These are phyloP conservation scores for Spathaspora sp. DNA, from an alignment of 1,139 yeast genomes.

Conservation along the genomic window DNA sequence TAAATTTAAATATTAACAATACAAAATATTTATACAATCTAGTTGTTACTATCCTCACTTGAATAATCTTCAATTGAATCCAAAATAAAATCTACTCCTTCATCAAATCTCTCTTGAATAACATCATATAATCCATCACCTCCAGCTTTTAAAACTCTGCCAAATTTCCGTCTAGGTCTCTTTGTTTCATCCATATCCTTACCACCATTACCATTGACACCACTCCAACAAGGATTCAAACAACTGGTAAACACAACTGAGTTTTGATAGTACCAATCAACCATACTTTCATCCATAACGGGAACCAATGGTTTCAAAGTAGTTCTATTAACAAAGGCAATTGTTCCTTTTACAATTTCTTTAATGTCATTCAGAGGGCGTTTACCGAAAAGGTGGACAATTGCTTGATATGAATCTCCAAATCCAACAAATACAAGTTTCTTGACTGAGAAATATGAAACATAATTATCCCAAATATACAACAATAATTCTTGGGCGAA, in stretches of 20 bases:
- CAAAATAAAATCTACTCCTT: slow-evolving; percentile 77
- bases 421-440: slow-evolving; percentile 81
- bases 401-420: slow-evolving; percentile 87
- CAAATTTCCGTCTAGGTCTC: slow-evolving; percentile 85
- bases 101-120: slow-evolving; percentile 79
- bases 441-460: slow-evolving; percentile 68
- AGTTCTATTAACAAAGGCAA: slow-evolving; percentile 67
- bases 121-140: slow-evolving; percentile 75
- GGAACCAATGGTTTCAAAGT: slow-evolving; percentile 77
- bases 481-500: slow-evolving; percentile 76
- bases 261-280: slow-evolving; percentile 89
- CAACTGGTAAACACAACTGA: slow-evolving; percentile 79
- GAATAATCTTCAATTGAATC: slow-evolving; percentile 65
- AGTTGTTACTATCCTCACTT: slow-evolving; percentile 22
- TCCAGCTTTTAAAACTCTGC: slow-evolving; percentile 76
- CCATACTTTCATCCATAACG: slow-evolving; percentile 80
- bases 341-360: slow-evolving; percentile 67
- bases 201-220: slow-evolving; percentile 15
- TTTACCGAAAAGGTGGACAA: slow-evolving; percentile 86
- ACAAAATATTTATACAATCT: neutral
- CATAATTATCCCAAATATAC: slow-evolving; percentile 88
- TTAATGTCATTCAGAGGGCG: slow-evolving; percentile 58
- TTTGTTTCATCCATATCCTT: slow-evolving; percentile 42
- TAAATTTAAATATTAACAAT: slow-evolving; percentile 1
- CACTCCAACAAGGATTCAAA: slow-evolving; percentile 77